A percentile compares a stretch with the other conserved stretches of the same genome.
Evolutionary conservation across 176 grass and related monocot genomes (phyloP).

Genomic region (Areca catechu): DNA sequence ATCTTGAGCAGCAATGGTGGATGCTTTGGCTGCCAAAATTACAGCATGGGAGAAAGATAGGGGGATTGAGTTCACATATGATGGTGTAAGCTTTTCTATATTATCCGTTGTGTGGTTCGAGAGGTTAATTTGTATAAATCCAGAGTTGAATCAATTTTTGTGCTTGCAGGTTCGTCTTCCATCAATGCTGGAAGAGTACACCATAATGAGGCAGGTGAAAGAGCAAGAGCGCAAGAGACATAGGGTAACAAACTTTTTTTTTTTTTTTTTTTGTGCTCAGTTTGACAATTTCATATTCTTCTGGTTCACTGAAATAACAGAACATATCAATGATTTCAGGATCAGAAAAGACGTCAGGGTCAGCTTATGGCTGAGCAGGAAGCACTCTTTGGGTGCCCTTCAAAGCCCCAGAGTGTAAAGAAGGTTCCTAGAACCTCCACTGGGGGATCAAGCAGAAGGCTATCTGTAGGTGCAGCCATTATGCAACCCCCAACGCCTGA

Average conservation of each 20-base stretch:
- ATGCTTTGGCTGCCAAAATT: slow-evolving; percentile 60
- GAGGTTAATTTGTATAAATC: not conserved
- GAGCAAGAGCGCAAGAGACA: slow-evolving; percentile 61
- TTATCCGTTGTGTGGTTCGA: not conserved
- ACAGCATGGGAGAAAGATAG: slow-evolving; percentile 65
- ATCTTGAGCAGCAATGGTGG: slow-evolving; percentile 47
- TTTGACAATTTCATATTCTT: not conserved
- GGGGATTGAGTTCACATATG: slow-evolving; percentile 49
- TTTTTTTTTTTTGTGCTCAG: not conserved
- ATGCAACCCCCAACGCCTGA: slow-evolving; percentile 34
- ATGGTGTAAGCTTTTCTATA: slow-evolving; percentile 36
- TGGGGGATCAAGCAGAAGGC: slow-evolving; percentile 26
- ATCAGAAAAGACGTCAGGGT: slow-evolving; percentile 62
- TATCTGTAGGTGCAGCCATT: slow-evolving; percentile 67
- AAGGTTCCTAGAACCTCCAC: slow-evolving; percentile 38
- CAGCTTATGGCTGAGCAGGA: slow-evolving; percentile 70
- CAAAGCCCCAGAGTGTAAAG: slow-evolving; percentile 40
- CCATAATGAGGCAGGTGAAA: slow-evolving; percentile 50
- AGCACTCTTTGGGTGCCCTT: slow-evolving; percentile 55
- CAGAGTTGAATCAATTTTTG: no score
- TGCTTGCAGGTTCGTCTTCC: slow-evolving; percentile 46
- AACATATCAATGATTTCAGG: slow-evolving; percentile 24
- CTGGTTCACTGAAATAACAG: no score
- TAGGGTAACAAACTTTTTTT: slow-evolving; percentile 27
- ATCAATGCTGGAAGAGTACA: slow-evolving; percentile 62